Evolutionary conservation across 352 stramenopile species (phyloP), one percentile per base, ranked within the genome.

Genomic region (Phytophthora sansomeana): DNA sequence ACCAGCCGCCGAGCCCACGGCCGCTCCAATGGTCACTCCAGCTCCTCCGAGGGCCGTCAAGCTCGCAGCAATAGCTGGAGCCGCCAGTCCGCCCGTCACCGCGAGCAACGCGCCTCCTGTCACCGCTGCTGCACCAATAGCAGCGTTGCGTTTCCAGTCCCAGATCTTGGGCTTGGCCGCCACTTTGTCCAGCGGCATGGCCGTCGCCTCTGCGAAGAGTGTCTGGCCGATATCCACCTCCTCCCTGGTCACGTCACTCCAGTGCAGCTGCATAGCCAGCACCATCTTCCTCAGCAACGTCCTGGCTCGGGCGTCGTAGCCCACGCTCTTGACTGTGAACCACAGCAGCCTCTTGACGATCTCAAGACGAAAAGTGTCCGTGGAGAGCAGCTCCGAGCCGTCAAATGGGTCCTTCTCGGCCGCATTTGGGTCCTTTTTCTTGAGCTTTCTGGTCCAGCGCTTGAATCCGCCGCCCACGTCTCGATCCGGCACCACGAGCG

Each of bases 111-210:
- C 85, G 1, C 87, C 87, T 28, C 87, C 87, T 0, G 85, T 83
- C 16, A 96, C 75, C 2, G 85, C 84, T 0, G 87, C 87, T 0
- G 76, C 83, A 5, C 85, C 87, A 57, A 96, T 96, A 2, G 66
- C 74, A 0, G 65, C 77, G 52, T 96, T 93, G 11, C 87, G 80
- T 68, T 91, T 93, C 87, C 84, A 93, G 67, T 96, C 86, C 70
- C 78, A 87, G 7, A 91, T 52, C 24, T 76, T 90, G 3, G 68
- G 75, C 46, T 90, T 90, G 0, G 76, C 76, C 1, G 63, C 69
- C 1, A 74, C 58, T 47, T 94, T 92, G 19, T 92, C 80, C 30
- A 88, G 72, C 17, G 83, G 82, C 81, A 94, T 92, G 1, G 81
- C 80, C 1, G 71, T 92, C 0, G 86, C 87, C 52, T 96, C 87